Base-by-base conservation (phyloP, 805 yeast species). In the Candida khao-thaluensis region DNA sequence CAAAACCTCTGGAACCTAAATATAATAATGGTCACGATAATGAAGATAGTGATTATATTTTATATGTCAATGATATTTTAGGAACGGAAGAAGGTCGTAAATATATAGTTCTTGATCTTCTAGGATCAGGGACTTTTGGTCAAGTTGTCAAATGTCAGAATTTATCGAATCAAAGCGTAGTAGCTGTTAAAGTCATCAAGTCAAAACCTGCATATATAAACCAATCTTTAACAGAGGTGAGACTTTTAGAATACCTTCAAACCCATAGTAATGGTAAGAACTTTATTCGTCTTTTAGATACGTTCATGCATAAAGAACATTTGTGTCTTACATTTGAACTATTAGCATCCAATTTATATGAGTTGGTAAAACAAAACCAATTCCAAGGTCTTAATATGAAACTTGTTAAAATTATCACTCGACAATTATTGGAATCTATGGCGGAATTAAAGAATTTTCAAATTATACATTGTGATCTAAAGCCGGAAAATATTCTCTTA, bases 111-210 rank as follows among this genome's bases (percentile, higher is more conserved):
- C 66, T 93, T 42, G 98, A 91, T 60, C 72, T 93, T 11, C 64
- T 93, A 29, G 99, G 99, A 1, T 91, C 90, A 45, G 99, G 99
- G 2, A 90, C 99, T 1, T 93, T 93, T 71, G 99, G 99, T 7
- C 98, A 93, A 64, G 99, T 93, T 33, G 95, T 90, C 29, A 93
- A 91, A 64, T 91, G 97, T 63, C 95, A 87, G 58, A 77, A 81
- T 51, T 66, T 84, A 54, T 59, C 74, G 27, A 85, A 89, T 32
- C 93, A 88, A 56, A 91, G 87, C 45, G 77, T 91, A 15, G 86
- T 90, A 17, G 99, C 99, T 1, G 95, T 93, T 25, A 93, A 93
- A 62, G 95, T 93, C 30, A 86, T 93, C 42, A 93, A 91, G 59
- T 84, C 95, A 24, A 85, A 85, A 56, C 87, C 95, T 4, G 96